A percentile compares a stretch with the other conserved stretches of the same genome.
These are phyloP conservation scores for Obba rivulosa DNA, from an alignment of 768 basidiomycete species.

Conservation along the genomic window DNA sequence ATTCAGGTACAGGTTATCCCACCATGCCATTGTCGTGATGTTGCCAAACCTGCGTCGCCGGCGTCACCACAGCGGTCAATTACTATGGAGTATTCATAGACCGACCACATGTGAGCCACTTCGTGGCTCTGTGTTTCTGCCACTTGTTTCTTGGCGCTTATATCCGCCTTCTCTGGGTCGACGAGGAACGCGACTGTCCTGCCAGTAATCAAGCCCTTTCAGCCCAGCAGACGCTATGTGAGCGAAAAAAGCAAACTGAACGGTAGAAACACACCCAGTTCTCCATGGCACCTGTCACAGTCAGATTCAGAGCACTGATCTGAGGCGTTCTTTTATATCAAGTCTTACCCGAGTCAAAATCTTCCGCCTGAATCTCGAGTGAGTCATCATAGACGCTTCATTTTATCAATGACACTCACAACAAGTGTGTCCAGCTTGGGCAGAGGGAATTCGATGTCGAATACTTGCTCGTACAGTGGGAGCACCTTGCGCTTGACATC, in stretches of 20 bases:
- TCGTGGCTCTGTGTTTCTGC: slow-evolving; percentile 81
- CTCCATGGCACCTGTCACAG: slow-evolving; percentile 70
- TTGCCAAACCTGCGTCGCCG: slow-evolving; percentile 68
- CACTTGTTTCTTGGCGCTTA: slow-evolving; percentile 72
- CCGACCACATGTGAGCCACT: slow-evolving; percentile 79
- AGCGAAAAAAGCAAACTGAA: no score
- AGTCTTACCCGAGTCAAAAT: slow-evolving; percentile 74
- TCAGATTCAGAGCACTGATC: not conserved
- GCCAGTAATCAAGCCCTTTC: slow-evolving; percentile 37
- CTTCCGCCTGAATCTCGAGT: slow-evolving; percentile 41
- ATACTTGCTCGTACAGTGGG: slow-evolving; percentile 89
- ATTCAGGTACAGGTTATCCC: slow-evolving; percentile 81
- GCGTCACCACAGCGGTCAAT: not conserved
- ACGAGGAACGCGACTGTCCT: slow-evolving; percentile 77
- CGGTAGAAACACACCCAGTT: slow-evolving; percentile 53
- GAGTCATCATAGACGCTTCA: slow-evolving; percentile 16
- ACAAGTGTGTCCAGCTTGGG: slow-evolving; percentile 94
- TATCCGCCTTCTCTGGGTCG: slow-evolving; percentile 69
- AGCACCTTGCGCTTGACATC: slow-evolving; percentile 80
- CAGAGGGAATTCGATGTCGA: slow-evolving; percentile 88
- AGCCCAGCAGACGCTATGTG: not conserved
- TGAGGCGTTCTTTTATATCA: not conserved
- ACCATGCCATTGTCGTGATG: slow-evolving; percentile 93
- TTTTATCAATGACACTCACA: slow-evolving; percentile 28
- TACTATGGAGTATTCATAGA: not conserved